Conservation (phyloP, 2,329 filamentous ascomycete genomes). For the Penicillium glabrum region DNA sequence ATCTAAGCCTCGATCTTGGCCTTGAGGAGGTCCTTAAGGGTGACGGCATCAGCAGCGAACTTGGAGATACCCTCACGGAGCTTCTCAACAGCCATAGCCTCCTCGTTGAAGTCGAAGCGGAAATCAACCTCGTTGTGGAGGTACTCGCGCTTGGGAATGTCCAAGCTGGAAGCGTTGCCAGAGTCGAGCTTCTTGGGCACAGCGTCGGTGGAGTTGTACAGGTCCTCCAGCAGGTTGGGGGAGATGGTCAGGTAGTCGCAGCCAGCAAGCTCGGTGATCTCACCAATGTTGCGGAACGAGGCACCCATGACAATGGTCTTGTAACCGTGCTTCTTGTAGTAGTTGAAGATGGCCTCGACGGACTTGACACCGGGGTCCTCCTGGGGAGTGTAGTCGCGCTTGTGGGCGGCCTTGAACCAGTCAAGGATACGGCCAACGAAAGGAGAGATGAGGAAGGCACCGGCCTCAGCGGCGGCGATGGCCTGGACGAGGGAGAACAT, state of each 20-base stretch:
- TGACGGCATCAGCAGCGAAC: constrained; percentile 93
- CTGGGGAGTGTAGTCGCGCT: constrained; percentile 86
- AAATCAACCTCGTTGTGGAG: constrained; percentile 85
- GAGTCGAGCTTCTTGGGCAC: constrained; percentile 94
- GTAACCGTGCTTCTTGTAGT: constrained; percentile 99
- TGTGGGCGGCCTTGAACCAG: constrained; percentile 96
- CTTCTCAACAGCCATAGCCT: constrained; percentile 99
- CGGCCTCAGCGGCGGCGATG: constrained; percentile 92
- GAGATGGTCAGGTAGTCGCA: constrained; percentile 99
- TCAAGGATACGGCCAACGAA: constrained; percentile 99
- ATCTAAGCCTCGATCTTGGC: constrained; percentile 67
- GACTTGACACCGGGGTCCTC: constrained; percentile 96
- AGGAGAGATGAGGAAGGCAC: constrained; percentile 96
- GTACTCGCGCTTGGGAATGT: constrained; percentile 88
- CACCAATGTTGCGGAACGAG: constrained; percentile 92
- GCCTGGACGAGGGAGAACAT: constrained; percentile 97
- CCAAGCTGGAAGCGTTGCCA: constrained; percentile 60
- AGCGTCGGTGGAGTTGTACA: constrained; percentile 75
- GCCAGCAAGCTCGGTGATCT: constrained; percentile 97
- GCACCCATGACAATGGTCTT: constrained; percentile 99
- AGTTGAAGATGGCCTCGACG: constrained; percentile 95
- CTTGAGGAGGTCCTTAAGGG: constrained; percentile 88
- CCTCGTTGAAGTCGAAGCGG: constrained; percentile 99
- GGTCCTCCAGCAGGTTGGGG: constrained; percentile 91
- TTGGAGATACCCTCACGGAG: constrained; percentile 99